These are phyloP conservation scores for Malus orientalis DNA, from an alignment of 306 rosid genomes.

Conservation along the genomic window DNA sequence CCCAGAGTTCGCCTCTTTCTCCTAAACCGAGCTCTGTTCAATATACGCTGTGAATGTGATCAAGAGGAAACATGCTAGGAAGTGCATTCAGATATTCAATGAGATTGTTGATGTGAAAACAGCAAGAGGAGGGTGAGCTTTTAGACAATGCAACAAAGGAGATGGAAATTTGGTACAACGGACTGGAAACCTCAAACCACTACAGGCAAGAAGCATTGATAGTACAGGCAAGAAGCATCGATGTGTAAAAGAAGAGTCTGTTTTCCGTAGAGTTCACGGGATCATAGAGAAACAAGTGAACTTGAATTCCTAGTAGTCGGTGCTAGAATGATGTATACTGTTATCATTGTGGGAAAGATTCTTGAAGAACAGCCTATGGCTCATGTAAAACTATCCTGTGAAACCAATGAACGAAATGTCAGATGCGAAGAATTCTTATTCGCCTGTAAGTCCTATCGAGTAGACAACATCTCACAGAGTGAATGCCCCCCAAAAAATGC, in stretches of 20 bases:
- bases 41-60: neutral
- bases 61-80: neutral
- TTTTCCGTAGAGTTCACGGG: neutral
- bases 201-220: neutral
- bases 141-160: neutral
- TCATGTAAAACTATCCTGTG: neutral
- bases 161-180: neutral
- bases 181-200: neutral
- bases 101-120: neutral
- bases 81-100: neutral
- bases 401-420: neutral
- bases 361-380: neutral
- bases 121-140: neutral
- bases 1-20: too few species aligned
- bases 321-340: neutral
- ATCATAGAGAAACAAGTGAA: neutral
- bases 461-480: neutral
- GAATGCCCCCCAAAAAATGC: neutral
- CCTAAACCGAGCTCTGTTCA: neutral
- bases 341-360: neutral
- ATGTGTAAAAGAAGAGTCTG: neutral
- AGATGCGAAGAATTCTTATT: neutral
- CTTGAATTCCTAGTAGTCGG: neutral
- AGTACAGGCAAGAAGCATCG: neutral
- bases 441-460: neutral